Conservation (phyloP, 2,329 filamentous ascomycete genomes). For the Claviceps sp. region DNA sequence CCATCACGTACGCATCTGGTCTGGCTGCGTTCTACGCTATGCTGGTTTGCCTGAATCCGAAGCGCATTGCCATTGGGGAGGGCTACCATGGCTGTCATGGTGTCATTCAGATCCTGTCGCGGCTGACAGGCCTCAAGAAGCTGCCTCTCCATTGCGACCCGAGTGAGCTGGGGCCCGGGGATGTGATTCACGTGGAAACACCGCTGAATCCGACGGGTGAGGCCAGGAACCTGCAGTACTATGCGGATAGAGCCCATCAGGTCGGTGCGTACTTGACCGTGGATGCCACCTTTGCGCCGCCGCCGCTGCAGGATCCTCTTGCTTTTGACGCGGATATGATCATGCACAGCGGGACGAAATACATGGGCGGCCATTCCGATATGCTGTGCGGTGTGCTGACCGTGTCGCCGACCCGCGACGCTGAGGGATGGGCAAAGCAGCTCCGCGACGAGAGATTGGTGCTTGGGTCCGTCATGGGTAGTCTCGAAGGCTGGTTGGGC, state of each 20-base stretch:
- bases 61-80: conserved; percentile 64
- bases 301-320: conserved; percentile 80
- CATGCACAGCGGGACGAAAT: conserved; percentile 93
- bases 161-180: conserved; percentile 57
- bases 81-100: conserved; percentile 94
- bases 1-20: conserved; percentile 71
- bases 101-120: conserved; percentile 59
- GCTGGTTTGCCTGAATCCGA: conserved; percentile 72
- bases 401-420: conserved; percentile 36
- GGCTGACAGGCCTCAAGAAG: conserved; percentile 61
- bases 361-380: conserved; percentile 90
- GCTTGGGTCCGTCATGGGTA: conserved; percentile 77
- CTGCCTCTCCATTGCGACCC: conserved; percentile 57
- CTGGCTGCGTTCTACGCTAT: conserved; percentile 81
- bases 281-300: conserved; percentile 87
- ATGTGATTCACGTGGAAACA: conserved; percentile 85
- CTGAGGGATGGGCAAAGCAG: conserved; percentile 36
- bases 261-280: conserved; percentile 67
- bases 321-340: conserved; percentile 67
- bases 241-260: conserved; percentile 57
- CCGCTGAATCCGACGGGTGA: conserved; percentile 84
- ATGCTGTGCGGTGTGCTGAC: conserved; percentile 78
- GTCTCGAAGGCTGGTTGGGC: conserved; percentile 82
- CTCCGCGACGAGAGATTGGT: conserved; percentile 59
- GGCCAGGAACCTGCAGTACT: conserved; percentile 58